A percentile compares a stretch with the other conserved stretches of the same genome.
Conservation (phyloP, 441 rosid species). For the Adansonia rubrostipa region DNA sequence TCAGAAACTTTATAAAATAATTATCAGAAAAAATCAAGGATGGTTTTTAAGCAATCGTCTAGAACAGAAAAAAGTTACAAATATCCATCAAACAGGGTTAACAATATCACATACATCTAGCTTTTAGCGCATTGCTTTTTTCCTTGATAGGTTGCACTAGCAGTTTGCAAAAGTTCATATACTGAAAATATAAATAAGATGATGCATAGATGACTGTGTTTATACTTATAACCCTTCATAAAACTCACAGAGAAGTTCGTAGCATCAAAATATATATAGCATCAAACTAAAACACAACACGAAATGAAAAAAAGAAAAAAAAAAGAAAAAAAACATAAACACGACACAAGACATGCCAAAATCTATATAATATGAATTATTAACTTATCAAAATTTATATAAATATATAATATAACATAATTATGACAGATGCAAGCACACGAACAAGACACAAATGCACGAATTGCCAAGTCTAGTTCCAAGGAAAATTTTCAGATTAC, state of each 20-base stretch:
- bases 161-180: neutral
- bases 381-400: no score
- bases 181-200: no score
- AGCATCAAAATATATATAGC: neutral
- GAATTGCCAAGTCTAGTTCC: no score
- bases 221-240: neutral
- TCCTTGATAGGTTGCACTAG: neutral
- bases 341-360: no score
- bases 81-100: neutral
- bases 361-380: no score
- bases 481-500: neutral
- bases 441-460: no score
- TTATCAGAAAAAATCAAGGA: neutral
- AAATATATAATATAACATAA: no score
- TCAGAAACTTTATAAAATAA: slow-evolving; percentile 25
- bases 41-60: slow-evolving; percentile 3
- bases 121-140: neutral
- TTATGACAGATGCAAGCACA: no score
- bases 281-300: no score
- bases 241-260: neutral
- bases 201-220: no score
- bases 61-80: neutral
- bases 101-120: neutral
- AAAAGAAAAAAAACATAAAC: no score
- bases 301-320: no score